Evolutionary conservation across 345 rosid genomes (phyloP).

Genomic region (Moricandia moricandioides): DNA sequence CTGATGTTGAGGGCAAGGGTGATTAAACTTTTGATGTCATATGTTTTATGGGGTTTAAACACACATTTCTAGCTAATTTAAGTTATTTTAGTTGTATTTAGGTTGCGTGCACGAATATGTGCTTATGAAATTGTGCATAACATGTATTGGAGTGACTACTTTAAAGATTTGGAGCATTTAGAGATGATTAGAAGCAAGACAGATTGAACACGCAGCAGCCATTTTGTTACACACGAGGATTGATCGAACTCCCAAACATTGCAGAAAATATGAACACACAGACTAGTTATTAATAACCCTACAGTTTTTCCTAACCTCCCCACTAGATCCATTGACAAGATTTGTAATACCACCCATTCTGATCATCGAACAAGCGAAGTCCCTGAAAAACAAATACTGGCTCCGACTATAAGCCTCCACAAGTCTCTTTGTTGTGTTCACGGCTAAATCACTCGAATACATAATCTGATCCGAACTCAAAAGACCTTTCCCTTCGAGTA

Average conservation of each 20-base stretch:
- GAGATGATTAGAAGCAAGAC: not conserved
- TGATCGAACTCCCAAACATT: slow-evolving; percentile 8
- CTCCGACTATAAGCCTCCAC: slow-evolving; percentile 50
- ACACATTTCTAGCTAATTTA: too few relatives aligned
- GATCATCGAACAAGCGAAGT: slow-evolving; percentile 60
- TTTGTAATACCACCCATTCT: slow-evolving; percentile 60
- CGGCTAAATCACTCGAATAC: slow-evolving; percentile 49
- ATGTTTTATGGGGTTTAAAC: too few relatives aligned
- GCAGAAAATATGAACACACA: slow-evolving; percentile 7
- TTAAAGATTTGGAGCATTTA: too few relatives aligned
- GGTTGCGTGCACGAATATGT: not conserved
- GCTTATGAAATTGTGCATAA: too few relatives aligned
- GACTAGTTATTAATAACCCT: slow-evolving; percentile 44
- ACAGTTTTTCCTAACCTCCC: slow-evolving; percentile 64
- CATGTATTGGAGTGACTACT: too few relatives aligned
- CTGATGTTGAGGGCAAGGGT: not conserved
- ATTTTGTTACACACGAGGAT: slow-evolving; percentile 11
- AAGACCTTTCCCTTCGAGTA: slow-evolving; percentile 53
- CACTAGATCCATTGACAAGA: slow-evolving; percentile 49
- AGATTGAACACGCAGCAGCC: slow-evolving; percentile 1
- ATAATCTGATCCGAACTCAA: slow-evolving; percentile 62
- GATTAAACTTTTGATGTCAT: not conserved
- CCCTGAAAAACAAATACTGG: slow-evolving; percentile 41
- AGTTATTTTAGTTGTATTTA: too few relatives aligned
- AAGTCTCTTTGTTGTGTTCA: slow-evolving; percentile 47